Base-by-base conservation (phyloP, 176 grass and related monocot genomes). In the Aegilops umbellulata region DNA sequence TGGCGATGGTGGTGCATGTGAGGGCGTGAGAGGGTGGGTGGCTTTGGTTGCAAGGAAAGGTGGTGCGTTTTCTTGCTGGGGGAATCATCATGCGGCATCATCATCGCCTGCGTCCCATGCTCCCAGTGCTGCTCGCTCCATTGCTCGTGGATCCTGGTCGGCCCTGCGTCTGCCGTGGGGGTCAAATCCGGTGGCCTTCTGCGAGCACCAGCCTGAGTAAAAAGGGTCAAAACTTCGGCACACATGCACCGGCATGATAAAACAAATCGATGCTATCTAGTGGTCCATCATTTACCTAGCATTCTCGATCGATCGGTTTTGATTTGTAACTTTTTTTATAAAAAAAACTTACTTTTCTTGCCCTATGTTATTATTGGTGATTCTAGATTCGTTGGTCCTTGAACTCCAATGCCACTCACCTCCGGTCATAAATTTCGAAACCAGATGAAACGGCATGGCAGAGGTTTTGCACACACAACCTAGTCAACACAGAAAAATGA, bases 41-140 rank as follows among this genome's bases (percentile, higher is more conserved):
- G 84, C 94, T 88, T 96, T 92, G 87, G 87, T 90, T 94, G 69
- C 91, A 96, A 96, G 94, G 91, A 90, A 96, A 95, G 93, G 84
- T 87, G 60, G 23, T 35, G 77, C 85, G 17, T 81, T 92, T 85
- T 83, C 69, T 70, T 76, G 81, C 85, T 68, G 49, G 42, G 61
- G 20, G 83, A 87, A 89, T 91, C 85, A 91, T 85, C 85, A 91
- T 85, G 83, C 46, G 92, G 66, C 66, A 81, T 91, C 82, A 93
- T 88, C 34, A 84, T 80, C 71, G 31, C 62, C 85, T 68, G 41
- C 73, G 27, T 20, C 61, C 73, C 68, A 13, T 51, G 69, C 81
- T 60, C 36, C 84, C 70, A 82, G 69, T 85, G 62, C 74, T 22
- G 47, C 67, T 31, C 16, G 30, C 46, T n/a, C 29, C 55, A 25